Base-by-base conservation (phyloP, 345 rosid species). In the Salix brachista region DNA sequence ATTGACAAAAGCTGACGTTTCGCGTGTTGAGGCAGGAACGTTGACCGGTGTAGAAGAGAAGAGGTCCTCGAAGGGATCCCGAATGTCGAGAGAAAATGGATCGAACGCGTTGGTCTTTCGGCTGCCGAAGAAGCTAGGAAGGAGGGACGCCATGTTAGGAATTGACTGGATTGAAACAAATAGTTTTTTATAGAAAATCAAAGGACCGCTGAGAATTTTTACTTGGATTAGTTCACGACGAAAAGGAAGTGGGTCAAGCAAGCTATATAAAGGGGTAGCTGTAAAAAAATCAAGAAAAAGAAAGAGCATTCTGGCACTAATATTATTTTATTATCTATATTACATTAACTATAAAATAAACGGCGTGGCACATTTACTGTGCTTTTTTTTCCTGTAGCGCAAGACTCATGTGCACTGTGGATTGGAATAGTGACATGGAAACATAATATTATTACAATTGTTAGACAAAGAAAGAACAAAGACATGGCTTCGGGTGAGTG, bases 101-200 rank as follows among this genome's bases (percentile, higher is more conserved):
- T 75, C 82, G 56, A 75, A 30, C 28, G 70, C 68, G 19, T 66
- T 80, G 72, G 72, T 80, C 50, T 75, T 71, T 4, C 71, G 19
- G 52, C 42, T 26, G 23, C 80, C 76, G n/a, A 78, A 72, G 62
- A 78, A 25, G 79, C 79, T 75, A 3, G 76, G 83, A 71, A 80
- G 58, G 50, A 76, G 80, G 7, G 80, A 75, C 76, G 72, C 76
- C 25, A 41, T 71, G 36, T 5, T 28, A 9, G 9, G 28, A 11
- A 19, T 5, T 32, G 23, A 58, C 14, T 4, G 23, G 28, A 11
- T 4, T 17, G 32, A 65, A 36, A 34, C 12, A 39, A 26, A 23
- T 13, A 13, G 34, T 32, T 4, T 32, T 2, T 11, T 14, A 8
- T 6, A 16, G 3, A 39, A 39, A 28, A 2, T 17, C 14, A 11